These are phyloP conservation scores for Apiospora sp. DNA, from an alignment of 2,329 filamentous ascomycete species.

Conservation along the genomic window DNA sequence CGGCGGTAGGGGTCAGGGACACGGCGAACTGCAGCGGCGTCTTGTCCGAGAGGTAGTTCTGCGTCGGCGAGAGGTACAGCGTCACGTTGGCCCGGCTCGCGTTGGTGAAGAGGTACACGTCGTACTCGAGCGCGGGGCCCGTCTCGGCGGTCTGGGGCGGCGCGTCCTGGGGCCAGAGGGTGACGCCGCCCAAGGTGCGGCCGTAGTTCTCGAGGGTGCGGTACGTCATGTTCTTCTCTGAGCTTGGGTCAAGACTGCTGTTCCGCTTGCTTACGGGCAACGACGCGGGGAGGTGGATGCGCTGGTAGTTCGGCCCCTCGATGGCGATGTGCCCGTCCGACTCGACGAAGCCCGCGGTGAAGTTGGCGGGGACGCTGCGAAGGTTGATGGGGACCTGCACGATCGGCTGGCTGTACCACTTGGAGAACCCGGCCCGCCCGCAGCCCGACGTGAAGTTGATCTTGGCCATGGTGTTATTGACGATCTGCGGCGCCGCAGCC, in stretches of 20 bases:
- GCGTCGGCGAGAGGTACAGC: conserved; percentile 59
- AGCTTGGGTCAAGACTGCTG: conserved; percentile 27
- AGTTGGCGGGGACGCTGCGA: conserved; percentile 56
- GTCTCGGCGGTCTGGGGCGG: conserved; percentile 56
- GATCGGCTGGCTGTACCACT: conserved; percentile 47
- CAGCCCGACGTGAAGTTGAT: conserved; percentile 57
- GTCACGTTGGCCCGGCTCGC: conserved; percentile 52
- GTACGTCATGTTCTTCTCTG: conserved; percentile 51
- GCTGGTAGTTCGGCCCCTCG: conserved; percentile 60
- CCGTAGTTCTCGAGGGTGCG: conserved; percentile 62
- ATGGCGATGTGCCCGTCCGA: conserved; percentile 65
- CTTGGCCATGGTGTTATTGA: conserved; percentile 53
- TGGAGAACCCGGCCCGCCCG: conserved; percentile 39
- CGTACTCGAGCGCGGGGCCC: conserved; percentile 66
- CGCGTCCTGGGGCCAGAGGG: conserved; percentile 60
- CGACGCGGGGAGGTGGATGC: conserved; percentile 42
- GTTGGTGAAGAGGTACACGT: conserved; percentile 67
- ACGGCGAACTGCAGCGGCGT: conserved; percentile 51
- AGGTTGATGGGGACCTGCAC: conserved; percentile 64
- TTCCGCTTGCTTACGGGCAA: not conserved
- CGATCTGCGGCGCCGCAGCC: conserved; percentile 47
- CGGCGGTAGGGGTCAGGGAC: conserved; percentile 45
- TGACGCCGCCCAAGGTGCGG: conserved; percentile 65
- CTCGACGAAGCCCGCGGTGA: conserved; percentile 68
- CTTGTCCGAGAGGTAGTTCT: conserved; percentile 60